Evolutionary conservation across 805 yeast genomes (phyloP), one percentile per base, ranked within the genome.

Genomic region (Starmerella potacharoeniae): DNA sequence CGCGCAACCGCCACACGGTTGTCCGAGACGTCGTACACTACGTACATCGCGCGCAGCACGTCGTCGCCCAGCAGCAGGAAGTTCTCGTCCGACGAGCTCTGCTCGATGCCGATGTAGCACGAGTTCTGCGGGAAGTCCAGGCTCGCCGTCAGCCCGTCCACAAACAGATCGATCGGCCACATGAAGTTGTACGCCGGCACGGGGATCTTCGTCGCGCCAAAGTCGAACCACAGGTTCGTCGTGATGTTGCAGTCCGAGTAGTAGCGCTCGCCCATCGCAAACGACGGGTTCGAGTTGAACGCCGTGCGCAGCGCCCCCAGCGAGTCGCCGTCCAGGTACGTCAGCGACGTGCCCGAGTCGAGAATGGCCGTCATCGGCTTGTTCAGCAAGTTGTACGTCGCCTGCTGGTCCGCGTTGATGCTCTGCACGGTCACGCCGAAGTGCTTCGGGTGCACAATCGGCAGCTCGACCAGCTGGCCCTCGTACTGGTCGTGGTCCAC

Each of bases 11-110:
- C 79, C 39, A 83, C 72, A 57, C 77, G 73, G 47, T 68, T 68
- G 60, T 74, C 76, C 30, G 80, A 83, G 56, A 82, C 69, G 65
- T 84, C 85, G 66, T 77, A 81, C 13, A 82, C 86, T 30, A 79
- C 70, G 66, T 83, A 84, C 48, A 81, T 79, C 49, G 76, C 74
- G 55, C 83, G 73, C 58, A 84, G 68, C 58, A 83, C 70, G 56
- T 75, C 76, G 65, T 82, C 86, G n/a, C 89, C 89, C 42, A 84
- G 68, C 45, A 80, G 69, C 16, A 74, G 64, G 34, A 66, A 60
- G 54, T 71, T 63, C 60, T 65, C 62, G 70, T 68, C 56, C 22
- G 55, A 33, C 55, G 50, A 36, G 63, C 69, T 49, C 51, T 55
- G 57, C 59, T 68, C 71, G 33, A 69, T 54, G 16, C 70, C 69